Base-by-base conservation (phyloP, 2,329 filamentous ascomycete species). In the Trichoderma sp. region DNA sequence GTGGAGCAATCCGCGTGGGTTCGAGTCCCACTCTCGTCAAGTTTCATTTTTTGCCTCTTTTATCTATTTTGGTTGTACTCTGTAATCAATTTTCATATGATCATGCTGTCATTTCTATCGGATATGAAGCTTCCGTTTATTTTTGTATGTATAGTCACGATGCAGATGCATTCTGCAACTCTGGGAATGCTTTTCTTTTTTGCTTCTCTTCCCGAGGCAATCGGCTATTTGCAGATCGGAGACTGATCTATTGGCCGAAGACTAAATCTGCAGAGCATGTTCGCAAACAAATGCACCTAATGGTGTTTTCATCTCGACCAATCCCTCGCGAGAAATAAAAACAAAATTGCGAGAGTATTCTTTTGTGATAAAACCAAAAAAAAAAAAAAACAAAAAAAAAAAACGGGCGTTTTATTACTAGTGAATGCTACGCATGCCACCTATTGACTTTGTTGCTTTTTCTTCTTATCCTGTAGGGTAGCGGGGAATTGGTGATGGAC, bases 21-120 rank as follows among this genome's bases (percentile, higher is more conserved):
- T 73, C 73, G 71, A 73, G 65, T 73, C 73, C 73, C 73, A 73
- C 73, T 73, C 73, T 72, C 61, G 63, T 73, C 73, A 73, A 32
- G n/a, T 58, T 64, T 47, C 34, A 32, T 64, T 71, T 57, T 63
- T 71, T 26, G 21, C 14, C 11, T 30, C 18, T 58, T 6, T 21
- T 24, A 9, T 7, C 3, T 21, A 51, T 6, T 36, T 61, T 34
- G 15, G 15, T 18, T 39, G 15, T 18, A 39, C 15, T 26, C 24
- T 18, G 12, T 5, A 12, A 2, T 1, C 15, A 56, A 51, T 6
- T 24, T 3, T 51, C 43, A 51, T 51, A 21, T 51, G 43, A 21
- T 24, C 4, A 24, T 12, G 4, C 11, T 51, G 2, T 21, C 4
- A 12, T 21, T 51, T 12, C n/a, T 24, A 51, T 2, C n/a, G 9